Conservation (phyloP, 2,329 filamentous ascomycete genomes). For the Didymella exigua region DNA sequence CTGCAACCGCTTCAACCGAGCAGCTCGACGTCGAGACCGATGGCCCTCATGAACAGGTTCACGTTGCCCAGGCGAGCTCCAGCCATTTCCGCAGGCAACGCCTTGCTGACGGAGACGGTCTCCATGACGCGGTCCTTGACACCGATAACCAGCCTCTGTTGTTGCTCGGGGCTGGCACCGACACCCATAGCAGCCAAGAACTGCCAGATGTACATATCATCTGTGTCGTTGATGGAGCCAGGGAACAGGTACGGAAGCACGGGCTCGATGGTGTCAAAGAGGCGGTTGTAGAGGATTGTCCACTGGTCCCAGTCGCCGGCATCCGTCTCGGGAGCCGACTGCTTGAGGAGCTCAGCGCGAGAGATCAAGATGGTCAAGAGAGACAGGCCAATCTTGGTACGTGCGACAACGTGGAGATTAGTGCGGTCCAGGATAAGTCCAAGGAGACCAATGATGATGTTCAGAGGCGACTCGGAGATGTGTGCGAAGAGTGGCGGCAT, state of each 20-base stretch:
- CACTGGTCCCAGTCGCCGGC: slow-evolving; percentile 76
- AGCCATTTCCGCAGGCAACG: slow-evolving; percentile 83
- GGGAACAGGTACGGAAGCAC: slow-evolving; percentile 87
- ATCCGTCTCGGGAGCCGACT: slow-evolving; percentile 70
- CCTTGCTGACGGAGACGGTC: slow-evolving; percentile 87
- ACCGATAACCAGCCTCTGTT: slow-evolving; percentile 89
- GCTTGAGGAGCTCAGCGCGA: slow-evolving; percentile 90
- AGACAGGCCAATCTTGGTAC: slow-evolving; percentile 84
- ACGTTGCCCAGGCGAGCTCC: slow-evolving; percentile 85
- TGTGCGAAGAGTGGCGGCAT: slow-evolving; percentile 90
- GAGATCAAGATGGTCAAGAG: slow-evolving; percentile 94
- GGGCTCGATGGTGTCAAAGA: slow-evolving; percentile 88
- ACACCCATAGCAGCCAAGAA: slow-evolving; percentile 95
- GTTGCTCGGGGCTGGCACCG: slow-evolving; percentile 89
- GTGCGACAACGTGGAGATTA: slow-evolving; percentile 82
- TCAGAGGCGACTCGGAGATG: slow-evolving; percentile 86
- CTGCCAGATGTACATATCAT: slow-evolving; percentile 98
- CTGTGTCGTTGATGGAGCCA: slow-evolving; percentile 83
- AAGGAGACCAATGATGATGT: slow-evolving; percentile 88
- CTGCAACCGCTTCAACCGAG: slow-evolving; percentile 57
- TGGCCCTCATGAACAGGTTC: slow-evolving; percentile 97
- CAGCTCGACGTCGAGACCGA: slow-evolving; percentile 93
- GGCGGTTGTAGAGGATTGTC: slow-evolving; percentile 78
- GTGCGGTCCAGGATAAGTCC: slow-evolving; percentile 81
- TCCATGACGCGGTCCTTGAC: slow-evolving; percentile 99